phyloP scores from a whole-genome alignment of 345 rosid genomes.

The Acer negundo region DNA sequence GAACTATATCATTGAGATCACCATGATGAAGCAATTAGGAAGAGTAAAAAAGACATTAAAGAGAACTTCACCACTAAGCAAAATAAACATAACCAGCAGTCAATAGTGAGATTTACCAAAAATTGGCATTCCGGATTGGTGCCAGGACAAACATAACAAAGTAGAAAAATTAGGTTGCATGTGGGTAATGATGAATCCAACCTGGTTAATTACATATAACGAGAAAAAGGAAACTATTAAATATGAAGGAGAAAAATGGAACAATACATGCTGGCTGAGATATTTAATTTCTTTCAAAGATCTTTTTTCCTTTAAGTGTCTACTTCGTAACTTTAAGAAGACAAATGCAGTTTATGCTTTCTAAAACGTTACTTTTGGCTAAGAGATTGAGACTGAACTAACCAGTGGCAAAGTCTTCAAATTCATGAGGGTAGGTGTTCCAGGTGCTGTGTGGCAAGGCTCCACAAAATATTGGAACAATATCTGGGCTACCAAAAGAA shows the following conservation, averaged over 20 bases:
- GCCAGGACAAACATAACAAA: not conserved
- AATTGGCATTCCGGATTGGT: not conserved
- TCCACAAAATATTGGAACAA: constrained; percentile 89
- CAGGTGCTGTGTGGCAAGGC: constrained; percentile 88
- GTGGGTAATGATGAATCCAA: not conserved
- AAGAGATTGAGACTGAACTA: constrained; percentile 19
- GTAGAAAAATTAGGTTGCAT: not conserved
- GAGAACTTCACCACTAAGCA: no score
- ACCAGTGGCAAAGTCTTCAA: constrained; percentile 98
- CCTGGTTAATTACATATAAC: not conserved
- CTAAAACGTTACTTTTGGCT: constrained; percentile 9
- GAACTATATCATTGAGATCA: no score
- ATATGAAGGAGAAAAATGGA: not conserved
- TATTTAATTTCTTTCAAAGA: not conserved
- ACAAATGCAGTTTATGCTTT: not conserved
- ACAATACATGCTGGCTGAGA: not conserved
- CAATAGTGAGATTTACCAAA: not conserved
- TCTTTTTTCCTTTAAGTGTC: not conserved
- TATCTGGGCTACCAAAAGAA: constrained; percentile 94
- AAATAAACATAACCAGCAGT: not conserved
- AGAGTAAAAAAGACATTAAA: no score
- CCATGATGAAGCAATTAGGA: no score
- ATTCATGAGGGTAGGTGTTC: constrained; percentile 83
- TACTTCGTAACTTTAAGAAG: not conserved
- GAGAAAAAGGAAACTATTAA: not conserved